These are phyloP conservation scores for Apiospora malaysiana DNA, from an alignment of 2,329 filamentous ascomycete species.

Conservation along the genomic window DNA sequence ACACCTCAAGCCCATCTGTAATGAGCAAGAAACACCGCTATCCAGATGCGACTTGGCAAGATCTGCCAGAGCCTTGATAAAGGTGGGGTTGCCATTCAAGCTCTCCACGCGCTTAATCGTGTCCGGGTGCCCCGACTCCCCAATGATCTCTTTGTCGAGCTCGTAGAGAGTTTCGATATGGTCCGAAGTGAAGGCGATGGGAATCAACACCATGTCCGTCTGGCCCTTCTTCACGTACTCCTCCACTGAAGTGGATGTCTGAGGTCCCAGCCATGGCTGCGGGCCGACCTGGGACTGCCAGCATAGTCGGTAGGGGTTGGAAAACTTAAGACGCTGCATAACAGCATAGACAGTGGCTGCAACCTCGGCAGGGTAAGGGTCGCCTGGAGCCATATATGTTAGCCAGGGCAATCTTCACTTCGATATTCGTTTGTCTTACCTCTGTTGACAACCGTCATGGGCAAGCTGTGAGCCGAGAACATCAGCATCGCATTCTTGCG, in stretches of 20 bases:
- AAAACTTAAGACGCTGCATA: constrained; percentile 88
- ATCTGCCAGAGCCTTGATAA: constrained; percentile 88
- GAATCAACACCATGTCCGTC: constrained; percentile 88
- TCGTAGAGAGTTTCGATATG: constrained; percentile 98
- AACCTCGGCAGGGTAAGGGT: constrained; percentile 94
- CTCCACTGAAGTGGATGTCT: constrained; percentile 87
- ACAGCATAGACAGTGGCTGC: constrained; percentile 95
- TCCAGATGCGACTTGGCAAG: constrained; percentile 82
- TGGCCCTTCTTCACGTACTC: constrained; percentile 90
- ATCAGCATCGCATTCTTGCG: constrained; percentile 83
- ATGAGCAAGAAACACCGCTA: constrained; percentile 70
- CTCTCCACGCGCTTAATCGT: constrained; percentile 90
- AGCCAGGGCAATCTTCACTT: background rate
- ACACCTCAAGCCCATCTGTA: constrained; percentile 89
- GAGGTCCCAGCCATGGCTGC: constrained; percentile 91
- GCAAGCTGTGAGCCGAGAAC: constrained; percentile 94
- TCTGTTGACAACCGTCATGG: constrained; percentile 97
- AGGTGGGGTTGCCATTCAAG: constrained; percentile 87
- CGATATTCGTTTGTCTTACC: constrained; percentile 50
- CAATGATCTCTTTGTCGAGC: constrained; percentile 92
- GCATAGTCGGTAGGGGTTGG: constrained; percentile 89
- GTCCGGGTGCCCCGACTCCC: constrained; percentile 78
- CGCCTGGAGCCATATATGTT: constrained; percentile 57
- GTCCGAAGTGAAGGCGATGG: constrained; percentile 98
- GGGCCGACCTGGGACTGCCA: constrained; percentile 99